phyloP scores from a whole-genome alignment of 768 basidiomycete genomes.

The Podaxis pistillaris region DNA sequence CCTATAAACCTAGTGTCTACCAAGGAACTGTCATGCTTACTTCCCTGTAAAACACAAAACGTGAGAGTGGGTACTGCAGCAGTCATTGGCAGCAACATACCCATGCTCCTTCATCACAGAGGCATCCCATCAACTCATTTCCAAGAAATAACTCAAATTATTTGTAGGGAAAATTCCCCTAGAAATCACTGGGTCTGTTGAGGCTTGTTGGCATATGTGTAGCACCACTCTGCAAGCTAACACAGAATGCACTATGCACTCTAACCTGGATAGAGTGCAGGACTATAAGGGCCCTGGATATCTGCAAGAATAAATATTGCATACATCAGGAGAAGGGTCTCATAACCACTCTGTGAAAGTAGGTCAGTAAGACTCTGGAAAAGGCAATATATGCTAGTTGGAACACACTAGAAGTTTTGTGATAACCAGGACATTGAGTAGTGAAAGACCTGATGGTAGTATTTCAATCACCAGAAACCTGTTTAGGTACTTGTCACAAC shows the following conservation, averaged over 20 bases:
- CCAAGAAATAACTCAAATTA: background rate
- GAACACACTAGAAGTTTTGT: background rate
- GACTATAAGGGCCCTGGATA: background rate
- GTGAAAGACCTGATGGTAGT: background rate
- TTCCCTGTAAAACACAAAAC: background rate
- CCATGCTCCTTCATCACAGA: background rate
- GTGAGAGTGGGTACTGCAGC: background rate
- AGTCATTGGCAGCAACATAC: background rate
- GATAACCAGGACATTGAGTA: background rate
- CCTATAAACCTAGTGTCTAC: background rate
- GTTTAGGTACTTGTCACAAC: background rate
- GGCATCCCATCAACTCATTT: background rate
- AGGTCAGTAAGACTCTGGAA: background rate
- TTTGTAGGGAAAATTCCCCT: background rate
- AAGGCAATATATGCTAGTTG: background rate
- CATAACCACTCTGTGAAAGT: background rate
- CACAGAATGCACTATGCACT: background rate
- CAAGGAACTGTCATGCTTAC: background rate
- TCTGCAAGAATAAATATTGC: background rate
- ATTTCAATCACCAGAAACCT: background rate
- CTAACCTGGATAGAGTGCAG: background rate
- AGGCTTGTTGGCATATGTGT: background rate
- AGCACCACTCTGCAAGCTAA: background rate
- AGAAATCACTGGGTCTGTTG: background rate
- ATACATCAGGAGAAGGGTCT: background rate